Evolutionary conservation across 352 stramenopile genomes (phyloP).

Genomic region (Globisporangium irregulare): DNA sequence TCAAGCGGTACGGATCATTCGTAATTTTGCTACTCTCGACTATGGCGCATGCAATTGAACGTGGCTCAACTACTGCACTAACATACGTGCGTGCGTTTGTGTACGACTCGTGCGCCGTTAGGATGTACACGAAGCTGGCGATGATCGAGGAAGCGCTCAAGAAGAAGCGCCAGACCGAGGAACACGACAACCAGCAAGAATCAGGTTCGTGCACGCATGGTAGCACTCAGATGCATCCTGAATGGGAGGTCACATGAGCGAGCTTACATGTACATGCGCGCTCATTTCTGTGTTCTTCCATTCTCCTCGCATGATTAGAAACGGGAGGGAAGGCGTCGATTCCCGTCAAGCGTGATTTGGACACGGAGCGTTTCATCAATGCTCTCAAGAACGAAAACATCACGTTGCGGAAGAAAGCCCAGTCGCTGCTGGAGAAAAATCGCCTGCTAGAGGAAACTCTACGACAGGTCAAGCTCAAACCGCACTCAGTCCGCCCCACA

Average conservation of each 20-base stretch:
- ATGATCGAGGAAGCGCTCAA: slow-evolving; percentile 85
- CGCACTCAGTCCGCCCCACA: slow-evolving; percentile 10
- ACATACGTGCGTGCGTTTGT: neutral
- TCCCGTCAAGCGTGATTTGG: slow-evolving; percentile 52
- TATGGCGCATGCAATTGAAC: neutral
- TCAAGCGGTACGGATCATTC: slow-evolving; percentile 56
- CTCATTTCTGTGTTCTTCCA: neutral
- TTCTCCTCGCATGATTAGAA: slow-evolving; percentile 22
- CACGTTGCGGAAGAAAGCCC: slow-evolving; percentile 70
- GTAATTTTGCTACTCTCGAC: too few relatives aligned
- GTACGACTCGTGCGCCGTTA: slow-evolving; percentile 16
- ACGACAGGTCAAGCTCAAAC: slow-evolving; percentile 24
- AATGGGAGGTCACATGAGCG: neutral
- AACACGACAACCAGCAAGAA: slow-evolving; percentile 61
- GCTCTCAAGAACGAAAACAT: slow-evolving; percentile 74
- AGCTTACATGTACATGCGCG: neutral
- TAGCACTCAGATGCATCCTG: neutral
- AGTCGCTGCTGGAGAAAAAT: slow-evolving; percentile 68
- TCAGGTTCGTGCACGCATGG: slow-evolving; percentile 21
- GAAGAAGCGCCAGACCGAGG: slow-evolving; percentile 53
- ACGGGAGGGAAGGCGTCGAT: slow-evolving; percentile 26
- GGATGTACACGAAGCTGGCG: slow-evolving; percentile 88
- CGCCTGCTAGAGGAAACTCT: slow-evolving; percentile 61
- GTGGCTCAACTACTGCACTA: neutral
- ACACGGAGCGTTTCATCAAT: slow-evolving; percentile 82